Evolutionary conservation across 2,329 filamentous ascomycete genomes (phyloP), one percentile per base, ranked within the genome.

Genomic region (Cladosporium sp.): DNA sequence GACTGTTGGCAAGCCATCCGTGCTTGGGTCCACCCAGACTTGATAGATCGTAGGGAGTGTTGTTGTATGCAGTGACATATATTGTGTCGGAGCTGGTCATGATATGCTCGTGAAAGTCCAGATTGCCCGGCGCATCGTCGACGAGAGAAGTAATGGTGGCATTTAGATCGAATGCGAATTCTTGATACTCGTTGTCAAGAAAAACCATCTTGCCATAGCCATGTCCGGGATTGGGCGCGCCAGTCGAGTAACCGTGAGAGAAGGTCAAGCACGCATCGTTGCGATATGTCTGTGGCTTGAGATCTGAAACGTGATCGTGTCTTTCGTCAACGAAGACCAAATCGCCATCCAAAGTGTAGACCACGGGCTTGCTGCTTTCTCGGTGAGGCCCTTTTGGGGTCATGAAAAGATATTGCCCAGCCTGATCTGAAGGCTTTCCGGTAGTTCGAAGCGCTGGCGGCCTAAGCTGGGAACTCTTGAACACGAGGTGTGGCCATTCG

Each of bases 1-100:
- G 53, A 16, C 62, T 64, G 54, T 75, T 70, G 13, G 58, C 55
- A 5, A 69, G 60, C 63, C 65, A 71, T 4, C 66, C 67, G 50
- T 70, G 58, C 11, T 43, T 38, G 2, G 66, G 62, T 0, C 68
- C 69, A 33, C 64, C 63, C n/a, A 70, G 48, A 4, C 61, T 58
- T 9, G 62, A 66, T 31, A 72, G 59, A 49, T 71, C 63, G 7
- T 56, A 51, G 28, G 45, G 56, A 1, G 65, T 67, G 31, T 63
- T 61, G 48, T 70, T 68, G 54, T 65, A 65, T 1, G 57, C 59
- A 2, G 61, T 65, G 4, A 65, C 59, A 4, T 68, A 49, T 19
- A 71, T 63, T 3, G 66, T 66, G 22, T 62, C 55, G 9, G 61
- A 51, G 11, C 59, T 49, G 1, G 68, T 68, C 28, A 70, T 61